phyloP scores from a whole-genome alignment of 352 stramenopile species.

The Elongisporangium senticosum region DNA sequence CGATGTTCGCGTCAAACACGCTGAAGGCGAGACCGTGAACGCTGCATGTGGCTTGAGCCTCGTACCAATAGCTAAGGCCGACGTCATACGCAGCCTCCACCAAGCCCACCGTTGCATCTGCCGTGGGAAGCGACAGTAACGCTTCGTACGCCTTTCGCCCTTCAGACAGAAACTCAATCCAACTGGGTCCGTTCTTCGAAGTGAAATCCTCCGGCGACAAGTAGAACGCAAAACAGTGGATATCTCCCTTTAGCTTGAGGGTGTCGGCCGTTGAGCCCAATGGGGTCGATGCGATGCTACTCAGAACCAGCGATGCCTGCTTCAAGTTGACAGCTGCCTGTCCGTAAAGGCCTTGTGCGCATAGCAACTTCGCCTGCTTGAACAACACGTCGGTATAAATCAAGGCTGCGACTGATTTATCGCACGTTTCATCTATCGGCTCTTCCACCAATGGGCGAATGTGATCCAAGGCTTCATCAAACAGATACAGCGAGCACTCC shows the following conservation, averaged over 20 bases:
- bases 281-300: conserved; percentile 20
- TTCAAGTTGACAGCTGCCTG: conserved; percentile 56
- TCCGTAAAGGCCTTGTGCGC: conserved; percentile 68
- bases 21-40: conserved; percentile 22
- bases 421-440: conserved; percentile 4
- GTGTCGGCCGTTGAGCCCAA: conserved; percentile 23
- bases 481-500: conserved; percentile 62
- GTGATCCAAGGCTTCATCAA: conserved; percentile 61
- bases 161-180: conserved; percentile 56
- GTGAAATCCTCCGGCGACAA: conserved; percentile 64
- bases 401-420: conserved; percentile 36
- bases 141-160: conserved; percentile 55
- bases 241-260: conserved; percentile 72
- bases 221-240: conserved; percentile 82
- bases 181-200: conserved; percentile 19
- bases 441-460: conserved; percentile 39
- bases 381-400: conserved; percentile 70
- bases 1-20: conserved; percentile 25
- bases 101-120: background rate
- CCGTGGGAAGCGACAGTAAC: conserved; percentile 14
- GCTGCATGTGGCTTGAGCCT: conserved; percentile 48
- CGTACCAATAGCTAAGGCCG: conserved; percentile 73
- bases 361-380: conserved; percentile 71
- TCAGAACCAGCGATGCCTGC: conserved; percentile 51
- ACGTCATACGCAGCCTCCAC: conserved; percentile 47